These are phyloP conservation scores for Backusella morwellensis DNA, from an alignment of 192 early-diverging fungal genomes.

Conservation along the genomic window DNA sequence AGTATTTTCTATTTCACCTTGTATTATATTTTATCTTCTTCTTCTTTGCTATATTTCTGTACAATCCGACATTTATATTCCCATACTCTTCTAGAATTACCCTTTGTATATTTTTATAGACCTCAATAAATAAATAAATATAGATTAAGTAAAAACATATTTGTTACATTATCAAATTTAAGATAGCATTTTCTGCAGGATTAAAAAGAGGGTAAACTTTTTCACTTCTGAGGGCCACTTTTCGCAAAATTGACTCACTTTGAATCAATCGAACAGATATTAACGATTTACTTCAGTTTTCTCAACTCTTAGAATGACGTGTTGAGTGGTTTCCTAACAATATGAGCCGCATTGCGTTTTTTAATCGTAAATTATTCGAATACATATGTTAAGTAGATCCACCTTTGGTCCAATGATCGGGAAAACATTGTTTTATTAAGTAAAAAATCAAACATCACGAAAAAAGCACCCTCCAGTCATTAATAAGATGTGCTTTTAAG, in stretches of 20 bases:
- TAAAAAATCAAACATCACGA: too few relatives aligned
- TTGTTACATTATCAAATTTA: neutral
- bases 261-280: neutral
- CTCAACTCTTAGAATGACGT: too few relatives aligned
- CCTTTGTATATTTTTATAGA: neutral
- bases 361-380: too few relatives aligned
- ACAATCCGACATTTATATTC: neutral
- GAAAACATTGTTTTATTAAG: too few relatives aligned
- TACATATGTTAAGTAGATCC: too few relatives aligned
- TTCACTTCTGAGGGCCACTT: neutral
- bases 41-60: neutral
- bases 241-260: neutral
- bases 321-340: too few relatives aligned
- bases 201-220: neutral
- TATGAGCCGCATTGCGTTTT: too few relatives aligned
- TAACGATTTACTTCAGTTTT: too few relatives aligned
- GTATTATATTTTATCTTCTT: neutral
- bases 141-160: neutral
- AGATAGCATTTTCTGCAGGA: too few relatives aligned
- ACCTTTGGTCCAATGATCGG: too few relatives aligned
- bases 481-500: too few relatives aligned
- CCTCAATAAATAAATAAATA: neutral
- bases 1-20: neutral
- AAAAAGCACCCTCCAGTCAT: too few relatives aligned
- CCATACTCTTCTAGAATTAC: neutral